Conservation (phyloP, 345 rosid species). For the Firmiana major region DNA sequence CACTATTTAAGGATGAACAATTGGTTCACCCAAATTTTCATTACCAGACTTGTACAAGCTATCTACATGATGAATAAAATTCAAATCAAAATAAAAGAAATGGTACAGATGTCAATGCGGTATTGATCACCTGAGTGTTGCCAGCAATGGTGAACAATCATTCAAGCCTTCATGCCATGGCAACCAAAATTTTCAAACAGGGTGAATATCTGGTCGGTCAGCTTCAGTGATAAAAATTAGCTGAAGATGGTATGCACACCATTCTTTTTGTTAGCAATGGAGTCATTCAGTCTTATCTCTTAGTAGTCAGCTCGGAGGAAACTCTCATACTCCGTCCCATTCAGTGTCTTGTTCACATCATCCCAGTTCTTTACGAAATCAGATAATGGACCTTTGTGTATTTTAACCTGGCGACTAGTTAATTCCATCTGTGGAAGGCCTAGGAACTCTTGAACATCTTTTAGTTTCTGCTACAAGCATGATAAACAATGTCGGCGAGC, state of each 20-base stretch:
- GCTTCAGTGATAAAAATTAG: constrained; percentile 22
- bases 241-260: constrained; percentile 24
- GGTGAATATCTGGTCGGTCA: constrained; percentile 9
- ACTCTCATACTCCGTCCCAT: constrained; percentile 61
- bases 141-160: not conserved
- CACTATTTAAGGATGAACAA: constrained; percentile 9
- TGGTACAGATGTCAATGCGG: not conserved
- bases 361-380: constrained; percentile 79
- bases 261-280: constrained; percentile 17
- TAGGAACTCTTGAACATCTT: constrained; percentile 71
- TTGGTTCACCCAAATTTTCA: constrained; percentile 8
- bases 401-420: constrained; percentile 82
- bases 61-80: constrained; percentile 5
- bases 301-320: constrained; percentile 61
- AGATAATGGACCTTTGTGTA: constrained; percentile 74
- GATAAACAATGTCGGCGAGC: not conserved
- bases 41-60: constrained; percentile 24
- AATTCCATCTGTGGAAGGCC: constrained; percentile 58
- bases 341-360: constrained; percentile 59
- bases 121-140: not conserved
- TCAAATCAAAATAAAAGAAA: not conserved
- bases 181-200: constrained; percentile 11
- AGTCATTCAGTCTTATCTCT: constrained; percentile 30
- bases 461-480: constrained; percentile 52
- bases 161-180: not conserved